These are phyloP conservation scores for Paecilomyces dactylethromorphus DNA, from an alignment of 2,329 filamentous ascomycete genomes.

Conservation along the genomic window DNA sequence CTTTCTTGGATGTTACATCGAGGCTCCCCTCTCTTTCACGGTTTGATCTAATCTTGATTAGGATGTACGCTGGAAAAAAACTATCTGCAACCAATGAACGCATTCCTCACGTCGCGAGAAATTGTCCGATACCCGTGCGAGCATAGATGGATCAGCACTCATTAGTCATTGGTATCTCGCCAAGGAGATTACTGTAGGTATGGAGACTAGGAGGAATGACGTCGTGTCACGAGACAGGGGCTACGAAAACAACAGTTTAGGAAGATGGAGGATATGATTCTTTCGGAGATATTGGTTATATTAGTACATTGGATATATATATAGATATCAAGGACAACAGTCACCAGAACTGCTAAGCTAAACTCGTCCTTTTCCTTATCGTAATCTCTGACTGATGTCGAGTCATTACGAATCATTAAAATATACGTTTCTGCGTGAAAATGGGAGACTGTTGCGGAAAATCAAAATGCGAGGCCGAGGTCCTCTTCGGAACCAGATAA, in stretches of 20 bases:
- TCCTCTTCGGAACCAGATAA: neutral
- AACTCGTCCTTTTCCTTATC: neutral
- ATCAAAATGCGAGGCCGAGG: neutral
- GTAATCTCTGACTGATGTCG: neutral
- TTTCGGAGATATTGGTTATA: no score
- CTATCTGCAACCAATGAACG: no score
- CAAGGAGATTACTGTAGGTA: neutral
- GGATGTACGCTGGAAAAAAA: no score
- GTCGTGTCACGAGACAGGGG: no score
- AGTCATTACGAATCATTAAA: neutral
- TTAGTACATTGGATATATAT: no score
- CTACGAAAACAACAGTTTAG: neutral
- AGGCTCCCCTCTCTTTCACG: no score
- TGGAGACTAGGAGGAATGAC: neutral
- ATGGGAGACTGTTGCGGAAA: neutral
- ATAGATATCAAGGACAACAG: neutral
- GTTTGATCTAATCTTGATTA: no score
- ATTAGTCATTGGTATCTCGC: neutral
- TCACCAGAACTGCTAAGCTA: neutral
- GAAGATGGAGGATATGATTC: no score
- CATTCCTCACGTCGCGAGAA: no score
- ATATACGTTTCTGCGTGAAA: neutral
- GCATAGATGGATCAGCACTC: neutral
- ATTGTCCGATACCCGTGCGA: no score
- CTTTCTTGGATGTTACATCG: no score